phyloP scores from a whole-genome alignment of 176 grass and related monocot species.

The Puya raimondii region DNA sequence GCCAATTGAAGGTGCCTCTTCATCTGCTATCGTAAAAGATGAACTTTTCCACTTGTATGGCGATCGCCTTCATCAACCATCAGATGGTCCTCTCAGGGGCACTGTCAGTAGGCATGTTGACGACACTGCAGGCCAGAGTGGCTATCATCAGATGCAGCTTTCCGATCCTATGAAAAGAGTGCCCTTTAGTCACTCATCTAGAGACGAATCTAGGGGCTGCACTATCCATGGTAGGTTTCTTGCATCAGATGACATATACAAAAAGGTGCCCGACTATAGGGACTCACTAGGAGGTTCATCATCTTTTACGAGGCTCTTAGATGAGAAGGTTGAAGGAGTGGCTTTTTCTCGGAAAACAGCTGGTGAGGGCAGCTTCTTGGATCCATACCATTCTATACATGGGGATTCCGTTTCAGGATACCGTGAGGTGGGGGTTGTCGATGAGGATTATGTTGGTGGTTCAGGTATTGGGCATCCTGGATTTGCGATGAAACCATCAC shows the following conservation, averaged over 20 bases:
- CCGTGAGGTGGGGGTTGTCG: slow-evolving; percentile 18
- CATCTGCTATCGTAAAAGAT: slow-evolving; percentile 34
- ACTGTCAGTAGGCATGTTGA: slow-evolving; percentile 27
- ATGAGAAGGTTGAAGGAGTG: slow-evolving; percentile 30
- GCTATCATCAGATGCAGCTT: slow-evolving; percentile 19
- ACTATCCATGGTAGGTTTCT: slow-evolving; percentile 23
- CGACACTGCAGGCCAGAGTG: slow-evolving; percentile 9
- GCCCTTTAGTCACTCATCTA: slow-evolving; percentile 23
- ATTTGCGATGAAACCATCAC: slow-evolving; percentile 6
- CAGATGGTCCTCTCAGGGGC: slow-evolving; percentile 18
- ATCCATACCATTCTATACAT: slow-evolving; percentile 21
- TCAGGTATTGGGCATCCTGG: slow-evolving; percentile 23
- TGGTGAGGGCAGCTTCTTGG: slow-evolving; percentile 22
- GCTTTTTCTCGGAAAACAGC: slow-evolving; percentile 24
- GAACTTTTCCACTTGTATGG: slow-evolving; percentile 5
- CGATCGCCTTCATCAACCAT: slow-evolving; percentile 18
- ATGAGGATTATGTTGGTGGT: slow-evolving; percentile 20
- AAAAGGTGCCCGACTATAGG: slow-evolving; percentile 27
- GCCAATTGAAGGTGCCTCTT: slow-evolving; percentile 34
- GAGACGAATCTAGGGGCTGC: slow-evolving; percentile 22
- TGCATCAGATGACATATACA: slow-evolving; percentile 35
- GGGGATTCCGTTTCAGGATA: slow-evolving; percentile 14
- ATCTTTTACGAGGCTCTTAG: slow-evolving; percentile 24
- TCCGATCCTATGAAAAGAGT: slow-evolving; percentile 18
- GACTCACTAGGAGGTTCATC: slow-evolving; percentile 20